Percentiles rank a stretch among this genome's conserved stretches.
Evolutionary conservation across 306 rosid species (phyloP).

Genomic region (Malus sylvestris): DNA sequence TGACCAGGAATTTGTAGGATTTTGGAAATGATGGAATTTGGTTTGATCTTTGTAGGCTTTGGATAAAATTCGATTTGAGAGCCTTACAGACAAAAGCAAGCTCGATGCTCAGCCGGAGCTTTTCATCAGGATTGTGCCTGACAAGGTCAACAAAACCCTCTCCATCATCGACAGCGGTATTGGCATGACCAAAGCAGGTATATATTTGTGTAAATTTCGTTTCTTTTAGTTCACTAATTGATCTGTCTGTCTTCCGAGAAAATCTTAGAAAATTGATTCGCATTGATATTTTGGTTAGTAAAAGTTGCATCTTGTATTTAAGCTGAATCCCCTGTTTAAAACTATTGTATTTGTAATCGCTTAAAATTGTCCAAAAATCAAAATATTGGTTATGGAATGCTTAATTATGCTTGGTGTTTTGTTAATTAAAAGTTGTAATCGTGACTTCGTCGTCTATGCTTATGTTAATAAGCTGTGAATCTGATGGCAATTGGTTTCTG

Average conservation of each 20-base stretch:
- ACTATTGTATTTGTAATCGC: neutral
- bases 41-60: constrained; percentile 30
- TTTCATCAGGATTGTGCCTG: constrained; percentile 59
- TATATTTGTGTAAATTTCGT: rapidly evolving
- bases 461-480: neutral
- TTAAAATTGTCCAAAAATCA: neutral
- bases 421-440: neutral
- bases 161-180: constrained; percentile 62
- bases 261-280: neutral
- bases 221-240: neutral
- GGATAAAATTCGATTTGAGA: constrained; percentile 59
- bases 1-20: neutral
- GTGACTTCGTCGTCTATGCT: neutral
- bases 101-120: constrained; percentile 61
- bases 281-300: neutral
- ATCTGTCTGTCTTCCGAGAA: neutral
- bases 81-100: constrained; percentile 57
- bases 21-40: neutral
- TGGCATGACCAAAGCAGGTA: constrained; percentile 80
- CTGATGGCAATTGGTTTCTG: neutral
- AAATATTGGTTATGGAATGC: neutral
- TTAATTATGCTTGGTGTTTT: too few species aligned
- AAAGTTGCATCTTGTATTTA: neutral
- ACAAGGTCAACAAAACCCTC: constrained; percentile 51
- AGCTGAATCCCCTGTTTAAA: neutral